phyloP scores from a whole-genome alignment of 306 rosid genomes.

The Luffa acutangula region DNA sequence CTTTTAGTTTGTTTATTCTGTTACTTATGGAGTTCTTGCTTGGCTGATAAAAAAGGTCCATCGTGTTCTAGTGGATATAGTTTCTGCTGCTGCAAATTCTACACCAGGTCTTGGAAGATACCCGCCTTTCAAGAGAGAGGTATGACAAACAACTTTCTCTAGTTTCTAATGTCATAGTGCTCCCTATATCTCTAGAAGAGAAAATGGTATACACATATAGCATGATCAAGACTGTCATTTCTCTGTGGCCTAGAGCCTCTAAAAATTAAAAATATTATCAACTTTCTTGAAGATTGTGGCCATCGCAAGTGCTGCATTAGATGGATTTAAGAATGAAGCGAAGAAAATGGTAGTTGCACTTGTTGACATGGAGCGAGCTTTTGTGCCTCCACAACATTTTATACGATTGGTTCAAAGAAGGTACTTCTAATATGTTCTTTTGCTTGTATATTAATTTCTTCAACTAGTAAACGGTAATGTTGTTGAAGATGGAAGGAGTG shows the following conservation, averaged over 20 bases:
- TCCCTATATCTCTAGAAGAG: not conserved
- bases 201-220: not conserved
- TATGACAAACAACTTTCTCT: not conserved
- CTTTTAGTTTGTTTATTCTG: not conserved
- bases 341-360: slow-evolving; percentile 96
- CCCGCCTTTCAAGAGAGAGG: slow-evolving; percentile 98
- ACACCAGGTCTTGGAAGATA: slow-evolving; percentile 97
- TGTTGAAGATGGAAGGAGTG: not conserved
- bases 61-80: slow-evolving; percentile 85
- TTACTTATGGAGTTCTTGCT: slow-evolving; percentile 8
- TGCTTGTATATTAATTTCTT: not conserved
- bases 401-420: slow-evolving; percentile 94
- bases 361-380: slow-evolving; percentile 99
- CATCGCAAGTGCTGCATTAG: slow-evolving; percentile 77
- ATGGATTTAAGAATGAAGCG: slow-evolving; percentile 76
- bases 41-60: slow-evolving; percentile 53
- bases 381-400: slow-evolving; percentile 97
- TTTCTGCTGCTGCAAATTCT: slow-evolving; percentile 81
- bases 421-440: slow-evolving; percentile 25
- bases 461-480: not conserved
- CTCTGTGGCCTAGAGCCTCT: not conserved
- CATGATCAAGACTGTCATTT: not conserved
- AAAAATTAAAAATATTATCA: not conserved
- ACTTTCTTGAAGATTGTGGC: slow-evolving; percentile 55
- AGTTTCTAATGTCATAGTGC: not conserved